Conservation (phyloP, 176 grass and related monocot genomes). For the Metroxylon sagu region DNA sequence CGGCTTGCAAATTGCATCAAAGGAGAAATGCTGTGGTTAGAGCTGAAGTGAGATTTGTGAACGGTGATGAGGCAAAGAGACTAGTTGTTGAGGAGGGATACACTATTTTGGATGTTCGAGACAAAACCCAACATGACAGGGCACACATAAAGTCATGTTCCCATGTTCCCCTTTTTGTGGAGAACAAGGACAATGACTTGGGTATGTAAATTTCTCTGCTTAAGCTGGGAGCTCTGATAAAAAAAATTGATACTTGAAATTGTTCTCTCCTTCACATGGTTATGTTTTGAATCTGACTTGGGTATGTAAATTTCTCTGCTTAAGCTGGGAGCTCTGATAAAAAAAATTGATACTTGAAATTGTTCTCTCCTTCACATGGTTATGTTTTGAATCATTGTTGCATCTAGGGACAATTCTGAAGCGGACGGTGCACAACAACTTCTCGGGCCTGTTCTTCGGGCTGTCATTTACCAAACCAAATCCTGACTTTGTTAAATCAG, state of each 20-base stretch:
- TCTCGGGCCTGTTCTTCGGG: slow-evolving; percentile 73
- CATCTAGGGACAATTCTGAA: slow-evolving; percentile 69
- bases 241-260: no score
- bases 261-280: no score
- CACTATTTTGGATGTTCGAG: slow-evolving; percentile 72
- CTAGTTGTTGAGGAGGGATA: slow-evolving; percentile 68
- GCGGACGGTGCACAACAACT: slow-evolving; percentile 72
- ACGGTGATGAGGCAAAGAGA: slow-evolving; percentile 72
- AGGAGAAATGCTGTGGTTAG: slow-evolving; percentile 20
- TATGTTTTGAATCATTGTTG: neutral
- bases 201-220: slow-evolving; percentile 21
- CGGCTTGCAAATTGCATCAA: slow-evolving; percentile 7
- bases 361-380: no score
- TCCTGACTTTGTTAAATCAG: slow-evolving; percentile 48
- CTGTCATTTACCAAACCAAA: slow-evolving; percentile 74
- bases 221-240: neutral
- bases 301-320: no score
- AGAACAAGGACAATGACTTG: slow-evolving; percentile 78
- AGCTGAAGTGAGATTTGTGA: slow-evolving; percentile 72
- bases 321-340: no score
- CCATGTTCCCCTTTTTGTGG: slow-evolving; percentile 68
- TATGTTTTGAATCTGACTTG: no score
- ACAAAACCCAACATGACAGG: slow-evolving; percentile 60
- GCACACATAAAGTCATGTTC: slow-evolving; percentile 57
- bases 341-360: no score